Base-by-base conservation (phyloP, 2,329 filamentous ascomycete species). In the Thielaviopsis populi region DNA sequence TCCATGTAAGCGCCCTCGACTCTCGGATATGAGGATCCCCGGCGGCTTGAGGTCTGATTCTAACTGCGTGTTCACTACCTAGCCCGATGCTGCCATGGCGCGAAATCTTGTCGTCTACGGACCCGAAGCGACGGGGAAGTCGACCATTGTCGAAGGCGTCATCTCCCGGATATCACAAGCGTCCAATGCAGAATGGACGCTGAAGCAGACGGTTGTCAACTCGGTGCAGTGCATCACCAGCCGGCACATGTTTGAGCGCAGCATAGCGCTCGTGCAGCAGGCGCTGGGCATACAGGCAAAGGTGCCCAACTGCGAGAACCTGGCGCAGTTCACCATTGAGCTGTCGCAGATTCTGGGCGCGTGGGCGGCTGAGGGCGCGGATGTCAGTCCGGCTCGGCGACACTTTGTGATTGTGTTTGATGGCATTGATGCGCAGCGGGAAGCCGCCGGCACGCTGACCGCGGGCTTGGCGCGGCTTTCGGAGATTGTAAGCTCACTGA, bases 41-140 rank as follows among this genome's bases (percentile, higher is more conserved):
- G 19, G 19, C 22, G 19, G 13, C 7, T 53, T 37, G 6, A 50
- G 22, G 73, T 58, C 68, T 73, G 50, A 46, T 22, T 30, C 37
- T 61, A 37, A 58, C 59, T 13, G 19, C 7, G 8, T 1, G 8
- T 8, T 56, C 17, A 11, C 10, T 33, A n/a, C n/a, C 7, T 70
- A 89, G 83, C 81, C 84, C 24, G 74, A 76, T 58, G 79, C 85
- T n/a, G 85, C 88, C 37, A 85, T 83, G 64, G 88, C 87, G 64
- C 78, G 83, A 11, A 88, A 88, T 66, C 73, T 96, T 11, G 84
- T 96, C 24, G 74, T 95, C 59, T 85, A 97, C 73, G 94, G 94
- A 61, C 83, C 91, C 37, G 85, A 91, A 70, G 87, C 90, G 1
- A 95, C 91, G 0, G 92, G 91, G 48, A 97, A 97, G 75, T 89